Conservation (phyloP, 768 basidiomycete species). For the Leccinum boreale region DNA sequence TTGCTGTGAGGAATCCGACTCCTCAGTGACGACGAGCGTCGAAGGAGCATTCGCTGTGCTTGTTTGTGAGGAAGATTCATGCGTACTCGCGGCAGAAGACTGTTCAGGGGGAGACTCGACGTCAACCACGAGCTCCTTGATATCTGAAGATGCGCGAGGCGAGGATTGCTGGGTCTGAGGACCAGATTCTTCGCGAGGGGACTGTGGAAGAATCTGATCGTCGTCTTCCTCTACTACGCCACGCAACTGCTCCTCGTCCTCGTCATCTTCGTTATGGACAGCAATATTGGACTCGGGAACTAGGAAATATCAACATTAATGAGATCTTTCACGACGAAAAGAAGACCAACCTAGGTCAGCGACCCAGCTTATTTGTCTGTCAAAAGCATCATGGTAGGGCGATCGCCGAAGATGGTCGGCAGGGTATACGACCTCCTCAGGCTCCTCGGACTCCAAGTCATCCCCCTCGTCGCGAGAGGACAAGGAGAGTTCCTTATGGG, state of each 20-base stretch:
- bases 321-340: conserved; percentile 4
- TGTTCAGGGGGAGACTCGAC: conserved; percentile 57
- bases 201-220: conserved; percentile 50
- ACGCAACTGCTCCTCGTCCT: conserved; percentile 40
- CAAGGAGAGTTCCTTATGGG: conserved; percentile 57
- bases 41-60: conserved; percentile 43
- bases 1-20: conserved; percentile 48
- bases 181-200: conserved; percentile 45
- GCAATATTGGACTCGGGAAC: conserved; percentile 66
- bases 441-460: conserved; percentile 33
- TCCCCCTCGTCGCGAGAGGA: conserved; percentile 56
- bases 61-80: conserved; percentile 47
- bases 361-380: conserved; percentile 73
- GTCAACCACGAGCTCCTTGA: conserved; percentile 62
- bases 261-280: conserved; percentile 50
- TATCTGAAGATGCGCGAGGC: conserved; percentile 53
- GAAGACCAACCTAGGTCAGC: conserved; percentile 60
- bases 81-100: conserved; percentile 41
- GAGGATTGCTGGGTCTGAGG: conserved; percentile 51
- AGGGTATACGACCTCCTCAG: conserved; percentile 61
- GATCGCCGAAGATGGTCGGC: conserved; percentile 53
- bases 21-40: conserved; percentile 40
- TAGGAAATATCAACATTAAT: conserved; percentile 19
- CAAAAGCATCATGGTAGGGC: conserved; percentile 45
- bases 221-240: conserved; percentile 41